Evolutionary conservation across 2,329 filamentous ascomycete species (phyloP), one percentile per base, ranked within the genome.

Genomic region (Arthrobotrys sinensis): DNA sequence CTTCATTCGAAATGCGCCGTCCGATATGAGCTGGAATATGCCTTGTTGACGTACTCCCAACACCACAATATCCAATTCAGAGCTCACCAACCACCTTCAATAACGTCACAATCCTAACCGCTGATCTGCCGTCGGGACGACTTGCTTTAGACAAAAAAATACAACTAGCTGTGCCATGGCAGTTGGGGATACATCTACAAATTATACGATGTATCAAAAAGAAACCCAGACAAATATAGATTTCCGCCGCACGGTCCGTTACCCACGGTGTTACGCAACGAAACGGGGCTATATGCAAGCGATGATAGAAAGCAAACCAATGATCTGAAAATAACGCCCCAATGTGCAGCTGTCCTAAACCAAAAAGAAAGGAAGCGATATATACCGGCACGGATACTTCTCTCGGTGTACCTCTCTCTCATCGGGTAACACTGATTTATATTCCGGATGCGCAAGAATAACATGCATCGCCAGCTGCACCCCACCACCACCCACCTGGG

Each of bases 21-120:
- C 60, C 43, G 21, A 43, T n/a, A 11, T 3, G 14, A 65, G 57
- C 60, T 72, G 68, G 60, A 73, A 60, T 73, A 62, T 24, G 69
- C 69, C 69, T 73, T 66, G 69, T 65, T 73, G 64, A 73, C 69
- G 69, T 73, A 73, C 16, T 14, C 45, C 45, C 52, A 43, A 14
- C 28, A 57, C 36, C 24, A 53, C 28, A 50, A 70, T 40, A 14
- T 43, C 32, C 21, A 28, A 43, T 10, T 38, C 19, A 19, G 24
- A 45, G 14, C 46, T 38, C 66, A 48, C 24, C 55, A 57, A 62
- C 38, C 52, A 34, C 36, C 19, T n/a, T 28, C 38, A 50, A 34
- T 34, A 24, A 12, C 24, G 34, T 50, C 24, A 52, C 19, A 24
- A 40, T 34, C 46, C 19, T 19, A 52, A 67, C 32, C 63, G 16